Evolutionary conservation across 1,284 basidiomycete species (phyloP), one percentile per base, ranked within the genome.

Genomic region (Trametes hirsuta): DNA sequence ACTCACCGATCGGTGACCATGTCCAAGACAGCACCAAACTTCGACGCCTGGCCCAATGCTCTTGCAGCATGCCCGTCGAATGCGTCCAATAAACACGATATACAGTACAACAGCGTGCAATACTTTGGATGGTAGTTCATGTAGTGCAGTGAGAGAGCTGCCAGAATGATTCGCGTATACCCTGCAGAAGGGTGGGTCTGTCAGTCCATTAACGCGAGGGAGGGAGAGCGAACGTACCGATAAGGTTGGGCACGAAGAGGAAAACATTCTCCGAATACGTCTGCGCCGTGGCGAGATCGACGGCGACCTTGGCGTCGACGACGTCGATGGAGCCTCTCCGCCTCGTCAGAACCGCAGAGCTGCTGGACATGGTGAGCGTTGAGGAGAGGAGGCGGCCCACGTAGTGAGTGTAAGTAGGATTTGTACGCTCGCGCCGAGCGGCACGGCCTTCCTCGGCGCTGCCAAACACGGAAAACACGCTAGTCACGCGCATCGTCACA

Each of bases 1-100:
- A 77, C 82, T 67, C 64, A 97, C 93, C 97, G 83, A 76, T 99
- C 97, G n/a, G 97, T 99, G 55, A 99, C 97, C 97, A 99, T 99
- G 77, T 99, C 97, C 69, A 99, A 79, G 41, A 99, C 97, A 4
- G 95, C 96, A 41, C 97, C 97, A 75, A 99, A 98, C 77, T 97
- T 97, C 60, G 93, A 95, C 18, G 93, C 88, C 77, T 99, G 97
- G 6, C 88, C 88, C 37, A 98, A 78, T 2, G 86, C 85, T 58
- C 97, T 84, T n/a, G 97, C 97, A 4, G 93, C 96, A 73, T 91
- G 88, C 2, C 97, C 97, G 70, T 99, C 97, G 47, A 96, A 91
- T 15, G 94, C 97, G 72, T 99, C 97, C 64, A 99, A 82, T 42
- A 99, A 81, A 73, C 93, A 95, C n/a, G 95, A 97, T 58, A 98